These are phyloP conservation scores for Lodderomyces pseudojiufengensis DNA, from an alignment of 1,139 yeast species.

Conservation along the genomic window DNA sequence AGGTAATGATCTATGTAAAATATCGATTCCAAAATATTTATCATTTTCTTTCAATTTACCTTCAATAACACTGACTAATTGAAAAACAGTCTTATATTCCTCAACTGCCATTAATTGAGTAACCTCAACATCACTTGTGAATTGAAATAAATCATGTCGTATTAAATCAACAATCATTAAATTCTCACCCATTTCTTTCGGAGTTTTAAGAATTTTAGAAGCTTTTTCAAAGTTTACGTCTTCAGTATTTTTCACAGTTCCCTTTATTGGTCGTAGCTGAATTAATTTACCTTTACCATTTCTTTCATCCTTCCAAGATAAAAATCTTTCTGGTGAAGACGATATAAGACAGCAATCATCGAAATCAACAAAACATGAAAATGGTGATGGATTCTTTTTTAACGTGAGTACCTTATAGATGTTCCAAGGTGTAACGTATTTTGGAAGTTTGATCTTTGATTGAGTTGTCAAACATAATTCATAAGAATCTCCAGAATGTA, in stretches of 20 bases:
- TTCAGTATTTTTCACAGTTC: conserved; percentile 74
- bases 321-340: conserved; percentile 91
- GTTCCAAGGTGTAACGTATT: conserved; percentile 61
- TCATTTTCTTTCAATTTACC: conserved; percentile 46
- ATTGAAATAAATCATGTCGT: conserved; percentile 80
- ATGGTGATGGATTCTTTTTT: conserved; percentile 84
- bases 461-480: conserved; percentile 88
- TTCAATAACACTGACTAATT: conserved; percentile 82
- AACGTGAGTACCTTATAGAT: conserved; percentile 68
- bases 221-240: conserved; percentile 57
- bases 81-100: conserved; percentile 87
- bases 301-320: conserved; percentile 61
- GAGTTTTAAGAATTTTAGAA: conserved; percentile 63
- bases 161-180: conserved; percentile 95
- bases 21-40: conserved; percentile 65
- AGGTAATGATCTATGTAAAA: conserved; percentile 76
- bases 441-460: conserved; percentile 55
- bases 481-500: conserved; percentile 85
- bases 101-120: conserved; percentile 86
- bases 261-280: conserved; percentile 92
- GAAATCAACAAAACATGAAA: conserved; percentile 75
- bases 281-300: conserved; percentile 38
- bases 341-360: conserved; percentile 71
- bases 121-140: conserved; percentile 66
- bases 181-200: conserved; percentile 94